Percentiles rank a stretch among this genome's conserved stretches.
Conservation (phyloP, 2,329 filamentous ascomycete genomes). For the Xenosphaeropsis pyriputrescens region DNA sequence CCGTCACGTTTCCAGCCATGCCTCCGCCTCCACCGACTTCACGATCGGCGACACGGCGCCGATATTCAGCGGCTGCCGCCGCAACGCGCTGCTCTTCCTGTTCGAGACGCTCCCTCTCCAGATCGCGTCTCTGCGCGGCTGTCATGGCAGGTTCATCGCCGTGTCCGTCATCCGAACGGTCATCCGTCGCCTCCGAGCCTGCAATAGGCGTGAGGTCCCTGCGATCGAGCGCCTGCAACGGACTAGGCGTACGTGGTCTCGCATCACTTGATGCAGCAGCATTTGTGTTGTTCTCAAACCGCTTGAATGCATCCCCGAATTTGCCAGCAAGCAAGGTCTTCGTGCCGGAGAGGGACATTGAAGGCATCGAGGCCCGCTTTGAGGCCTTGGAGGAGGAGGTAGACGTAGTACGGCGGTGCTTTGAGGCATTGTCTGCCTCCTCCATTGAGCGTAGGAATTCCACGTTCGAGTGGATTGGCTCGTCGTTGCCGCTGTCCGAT, state of each 20-base stretch:
- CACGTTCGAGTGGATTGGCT: conserved; percentile 62
- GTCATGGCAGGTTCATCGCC: conserved; percentile 53
- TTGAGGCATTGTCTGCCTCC: conserved; percentile 36
- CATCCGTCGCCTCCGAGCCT: conserved; percentile 60
- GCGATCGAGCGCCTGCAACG: conserved; percentile 22
- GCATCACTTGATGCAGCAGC: conserved; percentile 17
- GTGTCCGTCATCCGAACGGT: conserved; percentile 50
- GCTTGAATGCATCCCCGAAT: conserved; percentile 87
- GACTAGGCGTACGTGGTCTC: conserved; percentile 28
- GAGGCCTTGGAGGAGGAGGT: conserved; percentile 33
- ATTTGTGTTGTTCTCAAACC: conserved; percentile 54
- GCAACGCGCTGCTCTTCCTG: conserved; percentile 87
- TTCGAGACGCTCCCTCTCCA: conserved; percentile 67
- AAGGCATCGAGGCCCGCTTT: conserved; percentile 61
- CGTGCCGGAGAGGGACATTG: conserved; percentile 53
- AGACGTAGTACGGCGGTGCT: conserved; percentile 34
- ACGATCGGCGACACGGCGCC: conserved; percentile 53
- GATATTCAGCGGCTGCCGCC: conserved; percentile 78
- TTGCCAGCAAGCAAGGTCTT: conserved; percentile 77
- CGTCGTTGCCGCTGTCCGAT: conserved; percentile 31
- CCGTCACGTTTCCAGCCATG: conserved; percentile 53
- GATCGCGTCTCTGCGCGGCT: conserved; percentile 78
- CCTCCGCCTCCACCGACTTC: conserved; percentile 33
- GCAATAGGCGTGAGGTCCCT: conserved; percentile 49
- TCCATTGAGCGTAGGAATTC: conserved; percentile 73